Evolutionary conservation across 75 land plant species (phyloP), one percentile per base, ranked within the genome.

Genomic region (Larix kaempferi): DNA sequence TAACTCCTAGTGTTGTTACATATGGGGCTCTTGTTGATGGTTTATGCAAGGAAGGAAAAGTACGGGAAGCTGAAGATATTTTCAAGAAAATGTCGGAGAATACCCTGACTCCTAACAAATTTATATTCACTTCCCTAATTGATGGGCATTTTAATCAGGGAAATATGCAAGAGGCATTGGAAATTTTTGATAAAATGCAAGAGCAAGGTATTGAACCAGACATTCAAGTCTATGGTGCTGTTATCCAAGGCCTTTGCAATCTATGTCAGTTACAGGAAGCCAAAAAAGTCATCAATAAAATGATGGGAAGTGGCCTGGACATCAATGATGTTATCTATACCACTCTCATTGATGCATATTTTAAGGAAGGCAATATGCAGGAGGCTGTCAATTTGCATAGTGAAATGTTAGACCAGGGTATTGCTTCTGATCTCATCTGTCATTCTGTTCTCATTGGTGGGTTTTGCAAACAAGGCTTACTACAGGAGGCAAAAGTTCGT

Each of bases 1-100:
- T 82, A 37, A 35, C 74, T 52, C 84, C 86, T 27, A 84, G 85
- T 60, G 56, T 82, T 67, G 83, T 85, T 0, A 86, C 86, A 8
- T 91, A 87, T 69, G 77, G 85, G 22, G 80, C 79, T 23, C 73
- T 89, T 57, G 58, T 91, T 13, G 82, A 89, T 74, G 89, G 92
- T 3, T 80, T 91, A n/a, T 89, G 88, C 75, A 79, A 83, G 79
- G 76, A 55, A 17, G 88, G 89, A 16, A 78, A 59, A 73, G 72
- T 86, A 23, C 73, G 62, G 54, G 82, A 85, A 77, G 85, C 87
- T 56, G 95, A 86, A 59, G 83, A 82, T 76, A 80, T 88, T 19
- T 78, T 81, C 66, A 77, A 65, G 49, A 64, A 52, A 15, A 91
- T 91, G 92, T 78, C 29, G 27, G 77, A 79, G n/a, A 77, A 44